Base-by-base conservation (phyloP, 768 basidiomycete genomes). In the Pisolithus microcarpus region DNA sequence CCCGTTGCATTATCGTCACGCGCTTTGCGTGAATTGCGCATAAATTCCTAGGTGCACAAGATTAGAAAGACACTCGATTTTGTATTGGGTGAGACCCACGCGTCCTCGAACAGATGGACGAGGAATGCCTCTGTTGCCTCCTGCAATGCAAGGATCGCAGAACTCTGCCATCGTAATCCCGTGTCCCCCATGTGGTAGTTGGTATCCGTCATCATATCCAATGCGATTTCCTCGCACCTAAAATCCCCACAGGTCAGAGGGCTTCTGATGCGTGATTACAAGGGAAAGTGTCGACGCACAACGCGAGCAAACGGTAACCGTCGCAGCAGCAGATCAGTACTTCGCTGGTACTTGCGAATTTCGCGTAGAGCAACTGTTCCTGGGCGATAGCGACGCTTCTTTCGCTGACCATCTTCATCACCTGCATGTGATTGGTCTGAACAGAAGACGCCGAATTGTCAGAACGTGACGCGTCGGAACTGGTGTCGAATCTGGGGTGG, bases 11-110 rank as follows among this genome's bases (percentile, higher is more conserved):
- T 59, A 97, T 85, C 5, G 95, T 99, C 5, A 98, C 95, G 60
- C 95, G 85, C 69, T 95, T 97, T 15, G 95, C 95, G 62, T 98
- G 95, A 57, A 99, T 89, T 6, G 95, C 94, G 62, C 96, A 99
- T 31, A 96, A 73, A 66, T 97, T 96, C 39, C 93, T 96, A 54
- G 19, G 53, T 46, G 13, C 43, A n/a, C 19, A 43, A 37, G 19
- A 23, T 59, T 39, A 54, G 42, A 18, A 26, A 38, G 19, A 52
- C 23, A 28, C 18, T 4, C 36, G 2, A 21, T 23, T 7, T n/a
- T 16, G 28, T 19, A 8, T 1, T 24, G 21, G 13, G 28, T 18
- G 43, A 48, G 30, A 89, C 93, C 74, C 68, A 97, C 91, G 95
- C 92, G 70, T 99, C 96, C 70, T 99, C 96, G 56, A 99, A 98